Conservation (phyloP, 2,329 filamentous ascomycete genomes). For the Hypoxylon sp. region DNA sequence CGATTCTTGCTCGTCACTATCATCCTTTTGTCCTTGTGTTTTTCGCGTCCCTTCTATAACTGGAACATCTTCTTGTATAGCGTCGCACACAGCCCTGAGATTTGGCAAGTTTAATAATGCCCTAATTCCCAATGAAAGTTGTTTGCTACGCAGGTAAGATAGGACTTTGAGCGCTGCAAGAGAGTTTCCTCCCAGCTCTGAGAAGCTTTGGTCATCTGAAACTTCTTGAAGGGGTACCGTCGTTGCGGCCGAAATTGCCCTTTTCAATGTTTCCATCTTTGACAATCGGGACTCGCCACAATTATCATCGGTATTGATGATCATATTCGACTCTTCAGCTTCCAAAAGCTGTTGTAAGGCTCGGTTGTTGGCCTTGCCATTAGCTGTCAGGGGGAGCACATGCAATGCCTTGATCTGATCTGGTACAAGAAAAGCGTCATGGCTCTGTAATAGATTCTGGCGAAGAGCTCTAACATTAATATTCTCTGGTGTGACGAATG, state of each 20-base stretch:
- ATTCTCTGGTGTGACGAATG: neutral
- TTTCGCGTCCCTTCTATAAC: neutral
- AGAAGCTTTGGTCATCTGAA: neutral
- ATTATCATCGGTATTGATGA: neutral
- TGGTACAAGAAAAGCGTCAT: neutral
- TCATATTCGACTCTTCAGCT: neutral
- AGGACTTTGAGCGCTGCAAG: neutral
- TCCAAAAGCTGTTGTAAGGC: neutral
- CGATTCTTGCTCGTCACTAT: constrained; percentile 2
- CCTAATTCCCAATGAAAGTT: neutral
- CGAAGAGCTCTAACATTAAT: neutral
- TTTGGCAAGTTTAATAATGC: neutral
- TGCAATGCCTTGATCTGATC: neutral
- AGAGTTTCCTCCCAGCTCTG: neutral
- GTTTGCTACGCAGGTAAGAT: neutral
- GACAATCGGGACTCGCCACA: neutral
- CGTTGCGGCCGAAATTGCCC: neutral
- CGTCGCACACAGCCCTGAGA: neutral
- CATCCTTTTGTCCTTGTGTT: neutral
- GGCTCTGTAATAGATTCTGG: neutral
- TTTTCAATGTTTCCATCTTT: neutral
- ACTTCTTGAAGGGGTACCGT: neutral
- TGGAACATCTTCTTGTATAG: neutral
- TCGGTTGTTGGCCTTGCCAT: neutral
- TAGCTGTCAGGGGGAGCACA: neutral